Percentiles rank a stretch among this genome's conserved stretches.
Evolutionary conservation across 2,329 filamentous ascomycete species (phyloP).

Genomic region (Leptographium radiaticola): DNA sequence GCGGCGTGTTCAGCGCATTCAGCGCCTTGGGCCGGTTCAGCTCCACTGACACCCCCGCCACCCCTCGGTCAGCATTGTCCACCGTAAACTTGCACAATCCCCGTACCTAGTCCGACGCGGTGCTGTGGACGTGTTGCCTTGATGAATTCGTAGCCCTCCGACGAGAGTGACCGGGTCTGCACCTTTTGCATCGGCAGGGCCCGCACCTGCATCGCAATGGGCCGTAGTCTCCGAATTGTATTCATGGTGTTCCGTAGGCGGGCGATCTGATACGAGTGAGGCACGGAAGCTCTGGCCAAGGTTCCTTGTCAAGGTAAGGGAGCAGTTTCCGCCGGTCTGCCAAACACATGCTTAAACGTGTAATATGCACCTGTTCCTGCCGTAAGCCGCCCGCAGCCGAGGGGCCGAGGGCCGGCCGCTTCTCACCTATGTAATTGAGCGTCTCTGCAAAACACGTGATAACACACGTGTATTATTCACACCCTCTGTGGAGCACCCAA

Average conservation of each 20-base stretch:
- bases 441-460: neutral
- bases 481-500: neutral
- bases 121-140: slow-evolving; percentile 70
- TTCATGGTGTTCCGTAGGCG: slow-evolving; percentile 39
- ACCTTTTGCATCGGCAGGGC: too few species aligned
- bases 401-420: neutral
- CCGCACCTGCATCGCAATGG: slow-evolving; percentile 46
- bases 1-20: slow-evolving; percentile 82
- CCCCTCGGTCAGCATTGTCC: neutral
- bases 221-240: slow-evolving; percentile 43
- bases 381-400: neutral
- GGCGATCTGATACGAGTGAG: too few species aligned
- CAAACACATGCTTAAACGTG: neutral
- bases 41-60: too few species aligned
- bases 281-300: too few species aligned
- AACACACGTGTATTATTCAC: neutral
- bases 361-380: neutral
- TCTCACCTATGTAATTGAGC: neutral
- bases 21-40: slow-evolving; percentile 89
- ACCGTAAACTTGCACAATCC: too few species aligned
- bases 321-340: too few species aligned
- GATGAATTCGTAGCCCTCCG: slow-evolving; percentile 60
- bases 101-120: slow-evolving; percentile 77
- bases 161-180: too few species aligned
- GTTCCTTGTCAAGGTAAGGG: too few species aligned